Percentiles rank a stretch among this genome's conserved stretches.
Conservation (phyloP, 148 eudicot species). For the Hydrangea macrophylla region DNA sequence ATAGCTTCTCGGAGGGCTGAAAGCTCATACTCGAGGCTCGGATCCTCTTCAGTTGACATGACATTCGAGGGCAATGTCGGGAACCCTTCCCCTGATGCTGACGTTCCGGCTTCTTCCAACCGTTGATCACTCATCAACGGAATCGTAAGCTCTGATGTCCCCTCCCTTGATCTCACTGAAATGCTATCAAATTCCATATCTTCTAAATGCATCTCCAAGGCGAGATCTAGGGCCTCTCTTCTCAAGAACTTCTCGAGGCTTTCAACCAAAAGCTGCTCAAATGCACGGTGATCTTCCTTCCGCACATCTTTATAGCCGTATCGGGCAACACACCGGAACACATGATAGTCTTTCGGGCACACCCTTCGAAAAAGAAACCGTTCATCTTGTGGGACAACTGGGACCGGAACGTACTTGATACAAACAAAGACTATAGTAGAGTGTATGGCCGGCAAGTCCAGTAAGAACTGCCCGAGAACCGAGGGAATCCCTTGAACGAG, state of each 20-base stretch:
- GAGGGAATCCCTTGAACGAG: conserved; percentile 92
- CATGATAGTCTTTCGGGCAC: conserved; percentile 85
- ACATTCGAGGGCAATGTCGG: conserved; percentile 40
- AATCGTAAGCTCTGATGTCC: conserved; percentile 37
- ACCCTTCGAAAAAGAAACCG: conserved; percentile 81
- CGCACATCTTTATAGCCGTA: conserved; percentile 92
- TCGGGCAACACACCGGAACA: conserved; percentile 85
- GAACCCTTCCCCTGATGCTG: conserved; percentile 11
- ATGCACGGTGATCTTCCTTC: conserved; percentile 80
- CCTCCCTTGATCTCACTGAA: conserved; percentile 43
- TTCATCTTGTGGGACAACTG: conserved; percentile 85
- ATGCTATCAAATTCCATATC: conserved; percentile 43
- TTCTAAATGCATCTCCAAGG: conserved; percentile 48
- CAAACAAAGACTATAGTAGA: conserved; percentile 78
- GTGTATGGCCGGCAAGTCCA: conserved; percentile 86
- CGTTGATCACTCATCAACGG: conserved; percentile 56
- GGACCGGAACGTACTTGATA: conserved; percentile 83
- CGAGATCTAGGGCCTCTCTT: conserved; percentile 62
- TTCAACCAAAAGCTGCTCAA: conserved; percentile 69
- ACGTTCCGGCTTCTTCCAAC: conserved; percentile 21
- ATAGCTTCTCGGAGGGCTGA: conserved; percentile 73
- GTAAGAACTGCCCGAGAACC: conserved; percentile 69
- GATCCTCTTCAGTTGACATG: conserved; percentile 54
- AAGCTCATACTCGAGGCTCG: conserved; percentile 75
- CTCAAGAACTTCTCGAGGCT: conserved; percentile 74